phyloP scores from a whole-genome alignment of 768 basidiomycete genomes.

The Bullera alba region DNA sequence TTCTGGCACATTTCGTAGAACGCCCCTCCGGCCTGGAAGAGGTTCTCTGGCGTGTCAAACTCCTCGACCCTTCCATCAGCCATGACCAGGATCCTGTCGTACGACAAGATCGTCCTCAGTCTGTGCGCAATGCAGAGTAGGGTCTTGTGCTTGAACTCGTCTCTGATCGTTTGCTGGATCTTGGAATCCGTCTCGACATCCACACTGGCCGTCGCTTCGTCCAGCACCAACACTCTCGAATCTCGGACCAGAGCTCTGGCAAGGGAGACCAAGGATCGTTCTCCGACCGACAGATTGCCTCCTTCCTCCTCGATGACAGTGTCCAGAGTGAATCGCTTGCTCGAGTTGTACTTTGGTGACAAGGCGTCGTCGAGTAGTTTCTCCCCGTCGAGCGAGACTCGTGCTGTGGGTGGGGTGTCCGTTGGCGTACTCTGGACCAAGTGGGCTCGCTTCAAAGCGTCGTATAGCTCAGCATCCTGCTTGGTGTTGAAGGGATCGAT shows the following conservation, averaged over 20 bases:
- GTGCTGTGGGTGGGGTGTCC: too few species aligned
- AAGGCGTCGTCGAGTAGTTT: background rate
- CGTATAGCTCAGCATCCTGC: constrained; percentile 78
- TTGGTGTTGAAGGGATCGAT: constrained; percentile 80
- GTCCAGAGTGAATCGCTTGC: constrained; percentile 69
- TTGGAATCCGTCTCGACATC: constrained; percentile 84
- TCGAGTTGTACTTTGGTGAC: background rate
- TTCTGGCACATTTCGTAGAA: constrained; percentile 82
- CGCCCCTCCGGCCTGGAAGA: constrained; percentile 61
- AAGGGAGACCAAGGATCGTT: constrained; percentile 77
- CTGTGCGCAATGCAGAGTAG: constrained; percentile 85
- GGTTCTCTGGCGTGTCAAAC: constrained; percentile 67
- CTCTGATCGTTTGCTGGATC: constrained; percentile 82
- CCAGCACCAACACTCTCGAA: constrained; percentile 58
- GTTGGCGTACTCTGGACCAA: constrained; percentile 60
- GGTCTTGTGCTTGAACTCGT: constrained; percentile 77
- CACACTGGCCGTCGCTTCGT: constrained; percentile 87
- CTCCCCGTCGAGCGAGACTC: too few species aligned
- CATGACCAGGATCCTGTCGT: constrained; percentile 83
- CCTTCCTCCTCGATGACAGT: constrained; percentile 81
- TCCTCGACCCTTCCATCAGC: constrained; percentile 74
- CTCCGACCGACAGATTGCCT: constrained; percentile 63
- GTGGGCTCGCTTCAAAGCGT: constrained; percentile 76
- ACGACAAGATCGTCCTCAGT: constrained; percentile 74
- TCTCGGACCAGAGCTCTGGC: constrained; percentile 85